phyloP scores from a whole-genome alignment of 345 rosid species.

The Atalantia buxifolia region DNA sequence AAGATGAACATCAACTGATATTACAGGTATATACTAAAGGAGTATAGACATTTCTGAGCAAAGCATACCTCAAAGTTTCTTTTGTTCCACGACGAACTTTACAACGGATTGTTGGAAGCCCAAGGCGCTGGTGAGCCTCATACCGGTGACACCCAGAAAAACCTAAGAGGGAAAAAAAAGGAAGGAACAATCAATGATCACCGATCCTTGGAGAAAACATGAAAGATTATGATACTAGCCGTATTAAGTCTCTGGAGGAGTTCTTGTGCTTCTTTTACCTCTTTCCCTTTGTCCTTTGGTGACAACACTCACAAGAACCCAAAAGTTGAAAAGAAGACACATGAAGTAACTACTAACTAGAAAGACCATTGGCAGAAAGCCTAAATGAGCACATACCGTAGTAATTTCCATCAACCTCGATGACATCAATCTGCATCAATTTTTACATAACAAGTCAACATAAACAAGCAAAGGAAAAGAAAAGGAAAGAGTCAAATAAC shows the following conservation, averaged over 20 bases:
- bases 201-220: neutral
- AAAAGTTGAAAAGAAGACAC: neutral
- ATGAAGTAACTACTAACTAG: neutral
- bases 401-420: constrained; percentile 88
- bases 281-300: too few relatives aligned
- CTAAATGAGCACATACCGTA: constrained; percentile 40
- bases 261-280: neutral
- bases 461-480: neutral
- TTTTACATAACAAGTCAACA: neutral
- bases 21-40: neutral
- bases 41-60: neutral
- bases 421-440: constrained; percentile 88
- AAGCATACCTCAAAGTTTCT: constrained; percentile 67
- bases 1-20: constrained; percentile 12
- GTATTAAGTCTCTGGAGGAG: neutral
- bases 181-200: neutral
- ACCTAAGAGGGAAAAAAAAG: constrained; percentile 32
- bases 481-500: neutral
- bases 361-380: neutral
- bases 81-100: constrained; percentile 88
- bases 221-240: neutral
- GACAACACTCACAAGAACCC: too few relatives aligned
- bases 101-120: constrained; percentile 83
- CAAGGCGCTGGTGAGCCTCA: constrained; percentile 87
- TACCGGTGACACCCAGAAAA: constrained; percentile 93